Evolutionary conservation across 768 basidiomycete species (phyloP).

Genomic region (Lyophyllum atratum): DNA sequence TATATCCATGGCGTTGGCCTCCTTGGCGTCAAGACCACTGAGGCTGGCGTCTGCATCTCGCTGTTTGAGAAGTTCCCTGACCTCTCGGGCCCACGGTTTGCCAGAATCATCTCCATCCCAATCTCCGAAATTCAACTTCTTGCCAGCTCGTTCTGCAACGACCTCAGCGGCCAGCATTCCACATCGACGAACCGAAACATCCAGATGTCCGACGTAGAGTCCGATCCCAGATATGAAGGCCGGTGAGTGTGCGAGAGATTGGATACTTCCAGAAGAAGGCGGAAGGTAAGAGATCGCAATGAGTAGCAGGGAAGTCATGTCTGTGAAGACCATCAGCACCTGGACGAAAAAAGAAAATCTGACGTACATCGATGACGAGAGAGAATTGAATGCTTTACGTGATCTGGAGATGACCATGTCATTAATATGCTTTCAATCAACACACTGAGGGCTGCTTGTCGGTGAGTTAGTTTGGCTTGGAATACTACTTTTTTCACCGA

Average conservation of each 20-base stretch:
- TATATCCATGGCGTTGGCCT: not conserved
- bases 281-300: slow-evolving; percentile 64
- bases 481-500: not conserved
- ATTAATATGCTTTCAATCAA: slow-evolving; percentile 55
- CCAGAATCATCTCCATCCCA: slow-evolving; percentile 82
- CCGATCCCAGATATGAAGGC: slow-evolving; percentile 70
- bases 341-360: not conserved
- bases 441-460: slow-evolving; percentile 40
- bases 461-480: not conserved
- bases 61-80: slow-evolving; percentile 54
- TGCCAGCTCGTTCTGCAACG: slow-evolving; percentile 60
- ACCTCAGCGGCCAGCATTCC: slow-evolving; percentile 94
- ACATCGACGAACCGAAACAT: slow-evolving; percentile 74
- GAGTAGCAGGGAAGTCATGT: slow-evolving; percentile 72
- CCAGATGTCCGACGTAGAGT: slow-evolving; percentile 77
- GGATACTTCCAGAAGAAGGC: slow-evolving; percentile 43
- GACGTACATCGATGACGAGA: slow-evolving; percentile 73
- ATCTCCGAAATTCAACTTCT: slow-evolving; percentile 73
- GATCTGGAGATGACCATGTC: slow-evolving; percentile 75
- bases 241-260: slow-evolving; percentile 52
- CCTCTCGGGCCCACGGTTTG: slow-evolving; percentile 59
- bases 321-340: slow-evolving; percentile 38
- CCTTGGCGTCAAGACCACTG: slow-evolving; percentile 9
- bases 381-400: slow-evolving; percentile 79
- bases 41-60: slow-evolving; percentile 54